phyloP scores from a whole-genome alignment of 345 rosid species.

The rapeseed (Brassica napus) region DNA sequence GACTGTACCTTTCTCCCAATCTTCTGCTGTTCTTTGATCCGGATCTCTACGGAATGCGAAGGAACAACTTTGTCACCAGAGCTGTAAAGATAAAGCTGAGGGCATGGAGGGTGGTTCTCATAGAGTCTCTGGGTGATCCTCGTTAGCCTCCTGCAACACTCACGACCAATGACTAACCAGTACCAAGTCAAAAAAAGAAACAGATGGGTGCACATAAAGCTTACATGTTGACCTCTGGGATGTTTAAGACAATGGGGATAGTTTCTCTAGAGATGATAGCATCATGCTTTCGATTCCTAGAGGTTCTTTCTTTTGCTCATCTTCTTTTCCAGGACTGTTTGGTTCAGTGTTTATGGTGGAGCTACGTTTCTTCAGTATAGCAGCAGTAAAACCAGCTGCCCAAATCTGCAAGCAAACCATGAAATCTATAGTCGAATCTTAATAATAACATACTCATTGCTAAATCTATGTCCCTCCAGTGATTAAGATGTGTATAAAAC shows the following conservation, averaged over 20 bases:
- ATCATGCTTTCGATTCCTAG: constrained; percentile 47
- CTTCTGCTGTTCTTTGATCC: constrained; percentile 56
- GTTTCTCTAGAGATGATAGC: constrained; percentile 57
- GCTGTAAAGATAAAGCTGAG: constrained; percentile 90
- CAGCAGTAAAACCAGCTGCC: constrained; percentile 91
- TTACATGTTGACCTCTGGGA: constrained; percentile 67
- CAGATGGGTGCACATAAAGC: constrained; percentile 17
- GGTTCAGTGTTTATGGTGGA: constrained; percentile 39
- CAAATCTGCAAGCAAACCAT: constrained; percentile 58
- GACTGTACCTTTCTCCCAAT: constrained; percentile 59
- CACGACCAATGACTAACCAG: neutral
- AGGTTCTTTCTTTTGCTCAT: constrained; percentile 41
- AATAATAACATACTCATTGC: neutral
- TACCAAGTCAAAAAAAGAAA: neutral
- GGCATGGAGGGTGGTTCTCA: constrained; percentile 63
- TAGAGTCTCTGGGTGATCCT: constrained; percentile 43
- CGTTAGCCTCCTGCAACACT: constrained; percentile 60
- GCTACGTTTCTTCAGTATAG: constrained; percentile 68
- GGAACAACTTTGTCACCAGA: constrained; percentile 71
- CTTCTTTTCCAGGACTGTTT: constrained; percentile 31
- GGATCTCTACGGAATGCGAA: constrained; percentile 53
- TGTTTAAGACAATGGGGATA: constrained; percentile 50
- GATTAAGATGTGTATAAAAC: neutral
- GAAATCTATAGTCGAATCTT: neutral
- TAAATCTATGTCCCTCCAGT: neutral